These are phyloP conservation scores for Boletus fagicola DNA, from an alignment of 768 basidiomycete species.

Conservation along the genomic window DNA sequence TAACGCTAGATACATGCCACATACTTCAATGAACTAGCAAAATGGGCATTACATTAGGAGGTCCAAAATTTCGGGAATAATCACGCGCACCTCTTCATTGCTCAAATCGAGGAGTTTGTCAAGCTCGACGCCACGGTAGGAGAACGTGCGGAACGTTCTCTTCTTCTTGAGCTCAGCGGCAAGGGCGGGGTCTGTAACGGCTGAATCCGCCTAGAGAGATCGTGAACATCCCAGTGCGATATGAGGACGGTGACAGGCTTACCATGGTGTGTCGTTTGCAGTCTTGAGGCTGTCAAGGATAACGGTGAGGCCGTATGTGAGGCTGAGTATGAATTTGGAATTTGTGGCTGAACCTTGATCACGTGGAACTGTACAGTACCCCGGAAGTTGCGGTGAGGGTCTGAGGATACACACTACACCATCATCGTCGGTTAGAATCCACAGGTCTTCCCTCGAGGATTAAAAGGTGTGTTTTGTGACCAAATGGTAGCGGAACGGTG, in stretches of 20 bases:
- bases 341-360: conserved; percentile 41
- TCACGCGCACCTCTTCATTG: conserved; percentile 82
- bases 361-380: conserved; percentile 66
- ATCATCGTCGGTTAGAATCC: conserved; percentile 79
- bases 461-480: conserved; percentile 78
- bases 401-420: conserved; percentile 16
- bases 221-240: neutral
- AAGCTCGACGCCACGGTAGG: conserved; percentile 97
- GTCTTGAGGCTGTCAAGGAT: conserved; percentile 29
- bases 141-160: conserved; percentile 98
- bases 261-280: conserved; percentile 36
- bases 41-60: neutral
- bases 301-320: conserved; percentile 13
- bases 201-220: conserved; percentile 64
- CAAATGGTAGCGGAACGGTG: too few relatives aligned
- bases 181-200: conserved; percentile 85
- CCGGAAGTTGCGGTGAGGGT: conserved; percentile 16
- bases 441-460: conserved; percentile 92
- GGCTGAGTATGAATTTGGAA: conserved; percentile 34
- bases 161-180: conserved; percentile 99
- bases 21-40: conserved; percentile 73
- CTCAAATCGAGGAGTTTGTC: conserved; percentile 95
- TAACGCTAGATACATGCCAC: conserved; percentile 24
- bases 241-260: neutral
- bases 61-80: neutral